Evolutionary conservation across 2,329 filamentous ascomycete species (phyloP).

Genomic region (Fusarium chaquense): DNA sequence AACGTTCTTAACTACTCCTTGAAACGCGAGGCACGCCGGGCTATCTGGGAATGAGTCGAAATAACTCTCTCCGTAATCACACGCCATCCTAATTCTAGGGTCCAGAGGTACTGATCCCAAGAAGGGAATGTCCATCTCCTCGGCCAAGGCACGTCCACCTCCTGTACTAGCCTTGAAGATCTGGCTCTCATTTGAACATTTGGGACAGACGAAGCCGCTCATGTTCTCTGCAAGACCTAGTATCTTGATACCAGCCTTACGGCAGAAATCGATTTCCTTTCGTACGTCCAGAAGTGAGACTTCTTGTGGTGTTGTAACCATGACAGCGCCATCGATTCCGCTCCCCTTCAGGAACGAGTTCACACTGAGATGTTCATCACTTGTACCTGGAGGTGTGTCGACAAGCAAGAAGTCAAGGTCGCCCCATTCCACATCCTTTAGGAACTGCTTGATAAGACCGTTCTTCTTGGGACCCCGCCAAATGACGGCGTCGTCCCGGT

Average conservation of each 20-base stretch:
- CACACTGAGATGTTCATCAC: slow-evolving; percentile 94
- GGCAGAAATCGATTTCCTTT: slow-evolving; percentile 98
- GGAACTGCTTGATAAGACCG: slow-evolving; percentile 95
- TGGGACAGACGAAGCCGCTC: slow-evolving; percentile 96
- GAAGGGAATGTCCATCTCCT: slow-evolving; percentile 90
- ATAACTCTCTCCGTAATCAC: slow-evolving; percentile 97
- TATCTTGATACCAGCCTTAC: slow-evolving; percentile 90
- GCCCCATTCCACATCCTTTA: slow-evolving; percentile 98
- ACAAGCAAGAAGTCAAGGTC: slow-evolving; percentile 93
- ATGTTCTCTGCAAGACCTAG: slow-evolving; percentile 97
- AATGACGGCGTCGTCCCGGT: slow-evolving; percentile 93
- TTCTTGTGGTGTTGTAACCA: slow-evolving; percentile 96
- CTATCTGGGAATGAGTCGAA: slow-evolving; percentile 94
- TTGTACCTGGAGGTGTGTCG: slow-evolving; percentile 95
- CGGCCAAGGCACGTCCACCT: slow-evolving; percentile 81
- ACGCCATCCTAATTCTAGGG: slow-evolving; percentile 93
- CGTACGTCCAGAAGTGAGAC: slow-evolving; percentile 91
- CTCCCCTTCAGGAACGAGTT: slow-evolving; percentile 92
- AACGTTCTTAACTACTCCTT: slow-evolving; percentile 80
- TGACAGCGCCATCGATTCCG: slow-evolving; percentile 91
- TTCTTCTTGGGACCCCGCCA: slow-evolving; percentile 99
- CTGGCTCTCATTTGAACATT: slow-evolving; percentile 82
- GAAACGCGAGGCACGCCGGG: slow-evolving; percentile 86
- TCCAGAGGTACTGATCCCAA: slow-evolving; percentile 91
- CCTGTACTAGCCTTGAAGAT: slow-evolving; percentile 95